Evolutionary conservation across 2,329 filamentous ascomycete species (phyloP), one percentile per base, ranked within the genome.

Genomic region (Macrophomina tecta): DNA sequence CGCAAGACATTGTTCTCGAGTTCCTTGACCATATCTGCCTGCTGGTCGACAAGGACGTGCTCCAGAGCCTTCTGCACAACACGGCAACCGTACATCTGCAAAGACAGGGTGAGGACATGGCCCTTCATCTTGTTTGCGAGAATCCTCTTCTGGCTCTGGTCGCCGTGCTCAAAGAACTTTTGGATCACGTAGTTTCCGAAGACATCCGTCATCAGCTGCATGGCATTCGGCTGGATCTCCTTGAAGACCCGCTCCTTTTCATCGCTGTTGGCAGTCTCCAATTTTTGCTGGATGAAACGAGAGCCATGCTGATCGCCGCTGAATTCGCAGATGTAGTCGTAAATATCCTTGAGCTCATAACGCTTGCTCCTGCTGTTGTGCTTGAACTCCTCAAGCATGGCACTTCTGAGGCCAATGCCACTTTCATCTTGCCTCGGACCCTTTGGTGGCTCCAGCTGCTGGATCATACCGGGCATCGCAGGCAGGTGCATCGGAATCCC

Each of bases 141-240:
- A 2, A 91, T 85, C 78, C 90, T 93, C 82, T 99, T 99, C 81
- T 99, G 95, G 0, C 90, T 86, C 78, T 97, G 94, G 72, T 93
- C 96, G 46, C 95, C 94, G 77, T 98, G 93, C 77, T 98, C 94
- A 69, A 98, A 97, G 76, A 98, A 90, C 77, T 97, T 98, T 75
- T 99, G 95, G 46, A 98, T 94, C 42, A 99, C 95, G 75, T 98
- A 99, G 78, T 99, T 99, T 64, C 95, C 95, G 75, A 97, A 99
- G 0, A 98, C 90, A 77, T 98, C 95, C 53, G 90, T 94, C 93
- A 97, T 97, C 56, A 99, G 82, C 74, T 94, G 93, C 36, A 97
- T 79, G 1, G 91, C 89, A 71, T 99, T 95, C 0, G 89, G 87
- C 72, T 91, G 87, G 53, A 99, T 93, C 78, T 98, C 95, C 0